Evolutionary conservation across 352 stramenopile species (phyloP), one percentile per base, ranked within the genome.

Genomic region (Globisporangium paroecandrum): DNA sequence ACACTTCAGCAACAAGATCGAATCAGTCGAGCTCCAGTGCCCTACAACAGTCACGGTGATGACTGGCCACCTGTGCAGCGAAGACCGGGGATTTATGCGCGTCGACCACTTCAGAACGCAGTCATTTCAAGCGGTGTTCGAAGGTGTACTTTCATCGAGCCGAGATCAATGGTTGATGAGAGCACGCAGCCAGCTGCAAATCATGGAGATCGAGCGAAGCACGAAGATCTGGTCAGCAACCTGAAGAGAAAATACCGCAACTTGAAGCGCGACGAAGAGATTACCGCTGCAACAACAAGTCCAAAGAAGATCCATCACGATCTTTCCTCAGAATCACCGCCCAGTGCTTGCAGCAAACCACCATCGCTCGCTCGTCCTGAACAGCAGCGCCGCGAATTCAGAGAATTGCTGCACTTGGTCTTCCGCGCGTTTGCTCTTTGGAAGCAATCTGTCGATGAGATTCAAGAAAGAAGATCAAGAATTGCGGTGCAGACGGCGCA

Each of bases 391-490:
- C 65, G 65, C 5, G 47, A 51, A 18, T 70, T 65, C 22, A 27
- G 65, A 47, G 58, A 59, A 22, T 65, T 47, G 18, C 53, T 70
- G 34, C 58, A 70, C 47, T 34, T 70, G 25, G 18, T 65, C 18
- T 70, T 65, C 55, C 65, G 58, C 6, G 58, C 65, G 12, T 65
- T 70, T 38, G 13, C 34, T 20, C 58, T 43, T 2, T 70, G 65
- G 65, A 70, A 65, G 34, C 18, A 22, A 22, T 32, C 58, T 24
- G 47, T 65, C 18, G 58, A 61, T 4, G 49, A 38, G 18, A 32
- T 62, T 46, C 25, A 32, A 18, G 47, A 38, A 5, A 47, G 34
- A 4, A 36, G 58, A 64, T 34, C 20, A 4, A 27, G 6, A 41
- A 27, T 54, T 22, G 47, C 38, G 3, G 10, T 15, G 22, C 46